Percentiles rank a stretch among this genome's conserved stretches.
phyloP scores from a whole-genome alignment of 1,139 yeast genomes.

The Taiozyma sp. region DNA sequence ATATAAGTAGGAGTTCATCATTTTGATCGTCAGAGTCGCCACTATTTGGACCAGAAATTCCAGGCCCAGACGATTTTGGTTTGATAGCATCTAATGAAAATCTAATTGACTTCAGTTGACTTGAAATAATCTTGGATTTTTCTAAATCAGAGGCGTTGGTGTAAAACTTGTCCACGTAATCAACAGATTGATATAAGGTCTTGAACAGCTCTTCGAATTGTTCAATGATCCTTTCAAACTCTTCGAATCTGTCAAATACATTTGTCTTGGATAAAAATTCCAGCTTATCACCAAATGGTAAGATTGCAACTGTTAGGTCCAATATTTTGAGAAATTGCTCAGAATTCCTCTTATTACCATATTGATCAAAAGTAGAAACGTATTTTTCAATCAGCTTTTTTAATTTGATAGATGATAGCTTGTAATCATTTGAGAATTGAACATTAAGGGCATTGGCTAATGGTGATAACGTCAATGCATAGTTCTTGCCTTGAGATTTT shows the following conservation, averaged over 20 bases:
- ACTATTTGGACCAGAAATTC: neutral
- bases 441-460: conserved; percentile 53
- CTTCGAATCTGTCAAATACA: conserved; percentile 31
- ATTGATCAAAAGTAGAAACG: conserved; percentile 12
- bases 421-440: conserved; percentile 34
- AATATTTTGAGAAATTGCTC: conserved; percentile 33
- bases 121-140: conserved; percentile 52
- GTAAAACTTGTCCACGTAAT: conserved; percentile 35
- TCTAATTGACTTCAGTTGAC: conserved; percentile 53
- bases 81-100: conserved; percentile 49
- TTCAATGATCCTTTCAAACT: conserved; percentile 30
- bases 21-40: conserved; percentile 36
- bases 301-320: conserved; percentile 52
- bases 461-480: conserved; percentile 51
- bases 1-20: conserved; percentile 40
- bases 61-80: conserved; percentile 6
- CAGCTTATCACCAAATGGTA: conserved; percentile 46
- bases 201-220: conserved; percentile 31
- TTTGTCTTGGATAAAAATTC: conserved; percentile 34
- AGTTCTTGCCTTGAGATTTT: conserved; percentile 16
- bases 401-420: conserved; percentile 22
- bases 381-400: conserved; percentile 22
- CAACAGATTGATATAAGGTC: conserved; percentile 28
- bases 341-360: conserved; percentile 12
- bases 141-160: conserved; percentile 47